Evolutionary conservation across 768 basidiomycete species (phyloP).

Genomic region (Dacryopinax spathularia): DNA sequence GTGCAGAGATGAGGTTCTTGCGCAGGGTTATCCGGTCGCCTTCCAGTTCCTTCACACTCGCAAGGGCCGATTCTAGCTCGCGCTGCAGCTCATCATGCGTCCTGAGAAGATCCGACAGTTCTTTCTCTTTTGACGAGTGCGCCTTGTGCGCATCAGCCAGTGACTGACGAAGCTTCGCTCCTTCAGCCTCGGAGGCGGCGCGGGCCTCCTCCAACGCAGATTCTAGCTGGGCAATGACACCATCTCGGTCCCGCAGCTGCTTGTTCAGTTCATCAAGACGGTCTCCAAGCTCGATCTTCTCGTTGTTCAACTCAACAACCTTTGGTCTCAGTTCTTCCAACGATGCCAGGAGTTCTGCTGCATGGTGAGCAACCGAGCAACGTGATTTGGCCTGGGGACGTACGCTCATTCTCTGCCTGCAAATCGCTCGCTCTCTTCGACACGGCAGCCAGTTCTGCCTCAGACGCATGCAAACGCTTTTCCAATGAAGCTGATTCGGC

Average conservation of each 20-base stretch:
- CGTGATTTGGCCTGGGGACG: background rate
- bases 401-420: conserved; percentile 49
- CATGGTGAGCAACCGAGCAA: background rate
- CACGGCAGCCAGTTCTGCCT: conserved; percentile 52
- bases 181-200: conserved; percentile 3
- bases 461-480: conserved; percentile 41
- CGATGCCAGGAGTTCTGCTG: conserved; percentile 50
- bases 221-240: conserved; percentile 48
- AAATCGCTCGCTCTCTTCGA: conserved; percentile 55
- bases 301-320: conserved; percentile 63
- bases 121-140: conserved; percentile 33
- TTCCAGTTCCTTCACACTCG: conserved; percentile 45
- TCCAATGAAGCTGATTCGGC: conserved; percentile 36
- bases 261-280: conserved; percentile 44
- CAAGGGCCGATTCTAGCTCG: conserved; percentile 40
- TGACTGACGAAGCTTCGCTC: conserved; percentile 27
- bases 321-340: conserved; percentile 76
- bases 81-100: conserved; percentile 48
- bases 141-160: conserved; percentile 41
- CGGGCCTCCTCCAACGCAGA: conserved; percentile 35
- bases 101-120: conserved; percentile 44
- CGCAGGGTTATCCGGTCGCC: conserved; percentile 47
- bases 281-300: conserved; percentile 54
- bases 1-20: conserved; percentile 39
- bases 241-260: conserved; percentile 41